Conservation (phyloP, 345 rosid species). For the Gossypium herbaceum region DNA sequence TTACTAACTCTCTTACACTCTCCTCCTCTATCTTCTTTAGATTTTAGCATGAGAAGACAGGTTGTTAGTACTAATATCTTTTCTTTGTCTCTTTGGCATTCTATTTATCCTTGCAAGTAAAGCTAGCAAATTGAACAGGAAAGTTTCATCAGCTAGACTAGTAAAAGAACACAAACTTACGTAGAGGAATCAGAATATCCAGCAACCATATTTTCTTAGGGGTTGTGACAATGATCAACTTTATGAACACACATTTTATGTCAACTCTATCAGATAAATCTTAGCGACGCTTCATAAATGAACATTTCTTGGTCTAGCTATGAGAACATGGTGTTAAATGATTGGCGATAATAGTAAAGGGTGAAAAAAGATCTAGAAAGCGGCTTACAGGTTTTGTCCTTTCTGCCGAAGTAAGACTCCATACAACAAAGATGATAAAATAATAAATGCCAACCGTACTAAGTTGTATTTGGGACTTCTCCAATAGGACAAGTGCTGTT, state of each 20-base stretch:
- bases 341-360: background rate
- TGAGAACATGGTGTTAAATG: background rate
- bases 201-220: background rate
- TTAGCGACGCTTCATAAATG: background rate
- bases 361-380: background rate
- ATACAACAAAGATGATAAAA: constrained; percentile 26
- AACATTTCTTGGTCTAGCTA: background rate
- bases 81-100: background rate
- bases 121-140: too few species aligned
- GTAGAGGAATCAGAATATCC: background rate
- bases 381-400: constrained; percentile 42
- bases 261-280: background rate
- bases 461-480: constrained; percentile 50
- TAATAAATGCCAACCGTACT: constrained; percentile 29
- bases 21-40: background rate
- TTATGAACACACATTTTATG: background rate
- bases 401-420: constrained; percentile 50
- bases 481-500: constrained; percentile 55
- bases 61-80: background rate
- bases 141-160: background rate
- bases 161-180: background rate
- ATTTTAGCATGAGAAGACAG: background rate
- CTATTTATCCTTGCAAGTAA: background rate
- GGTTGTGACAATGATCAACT: background rate
- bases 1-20: background rate